A percentile compares a stretch with the other conserved stretches of the same genome.
phyloP scores from a whole-genome alignment of 1,284 basidiomycete species.

The Volvariella surrecta region DNA sequence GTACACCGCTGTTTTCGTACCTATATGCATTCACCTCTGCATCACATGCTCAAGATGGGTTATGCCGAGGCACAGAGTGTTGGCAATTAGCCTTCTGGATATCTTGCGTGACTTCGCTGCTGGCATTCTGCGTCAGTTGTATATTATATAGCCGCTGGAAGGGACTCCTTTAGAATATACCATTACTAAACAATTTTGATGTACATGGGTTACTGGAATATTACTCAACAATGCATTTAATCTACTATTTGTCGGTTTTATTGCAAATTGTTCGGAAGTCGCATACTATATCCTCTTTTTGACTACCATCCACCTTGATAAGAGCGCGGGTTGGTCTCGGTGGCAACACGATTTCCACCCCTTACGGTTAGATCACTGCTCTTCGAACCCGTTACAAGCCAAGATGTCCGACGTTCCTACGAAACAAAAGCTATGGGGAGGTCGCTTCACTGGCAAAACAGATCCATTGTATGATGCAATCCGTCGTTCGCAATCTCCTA shows the following conservation, averaged over 20 bases:
- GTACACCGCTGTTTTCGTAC: conserved; percentile 68
- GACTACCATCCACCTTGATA: too few relatives aligned
- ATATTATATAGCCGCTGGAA: conserved; percentile 58
- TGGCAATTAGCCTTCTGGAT: conserved; percentile 61
- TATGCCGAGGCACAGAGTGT: conserved; percentile 52
- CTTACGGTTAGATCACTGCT: background rate
- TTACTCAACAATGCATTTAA: background rate
- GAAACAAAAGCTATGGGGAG: conserved; percentile 85
- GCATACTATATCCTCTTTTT: too few relatives aligned
- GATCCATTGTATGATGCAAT: conserved; percentile 68
- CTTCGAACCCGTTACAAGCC: background rate
- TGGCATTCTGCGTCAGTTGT: conserved; percentile 34
- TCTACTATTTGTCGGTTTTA: too few relatives aligned
- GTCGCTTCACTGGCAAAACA: conserved; percentile 81
- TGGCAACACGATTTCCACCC: too few relatives aligned
- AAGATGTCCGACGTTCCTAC: conserved; percentile 51
- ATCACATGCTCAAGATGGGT: conserved; percentile 29
- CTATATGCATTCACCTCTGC: conserved; percentile 62
- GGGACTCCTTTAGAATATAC: conserved; percentile 22
- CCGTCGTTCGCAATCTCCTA: conserved; percentile 5
- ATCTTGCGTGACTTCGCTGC: conserved; percentile 29
- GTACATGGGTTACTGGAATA: background rate
- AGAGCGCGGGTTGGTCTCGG: too few relatives aligned
- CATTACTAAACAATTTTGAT: background rate
- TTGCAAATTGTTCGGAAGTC: too few relatives aligned